Evolutionary conservation across 1,284 basidiomycete genomes (phyloP).

Genomic region (Sporisorium reilianum): DNA sequence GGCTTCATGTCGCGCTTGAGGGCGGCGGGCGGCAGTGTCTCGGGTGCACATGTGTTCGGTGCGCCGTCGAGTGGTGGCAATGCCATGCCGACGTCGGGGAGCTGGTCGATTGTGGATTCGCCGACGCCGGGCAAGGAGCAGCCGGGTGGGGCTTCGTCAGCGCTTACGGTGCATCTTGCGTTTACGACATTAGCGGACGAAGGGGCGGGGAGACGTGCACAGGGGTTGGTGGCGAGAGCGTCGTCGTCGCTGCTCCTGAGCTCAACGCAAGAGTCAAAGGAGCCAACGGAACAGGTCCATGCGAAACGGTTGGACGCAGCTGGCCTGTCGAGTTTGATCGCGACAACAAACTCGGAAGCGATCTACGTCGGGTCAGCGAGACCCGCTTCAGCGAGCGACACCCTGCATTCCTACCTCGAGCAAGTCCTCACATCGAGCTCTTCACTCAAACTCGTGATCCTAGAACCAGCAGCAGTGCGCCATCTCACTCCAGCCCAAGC

Average conservation of each 20-base stretch:
- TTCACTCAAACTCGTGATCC: slow-evolving; percentile 1
- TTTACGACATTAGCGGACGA: slow-evolving; percentile 18
- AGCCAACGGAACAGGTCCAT: slow-evolving; percentile 11
- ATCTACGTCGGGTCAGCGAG: slow-evolving; percentile 31
- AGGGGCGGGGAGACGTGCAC: slow-evolving; percentile 5
- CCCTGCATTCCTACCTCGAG: slow-evolving; percentile 8
- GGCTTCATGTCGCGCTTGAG: slow-evolving; percentile 44
- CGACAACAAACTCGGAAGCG: slow-evolving; percentile 11
- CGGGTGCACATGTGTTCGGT: slow-evolving; percentile 15
- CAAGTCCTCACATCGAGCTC: slow-evolving; percentile 3
- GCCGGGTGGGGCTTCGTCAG: not conserved
- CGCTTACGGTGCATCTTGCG: slow-evolving; percentile 15
- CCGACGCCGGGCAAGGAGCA: slow-evolving; percentile 26
- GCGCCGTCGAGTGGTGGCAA: slow-evolving; percentile 3
- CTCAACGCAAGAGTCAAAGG: not conserved
- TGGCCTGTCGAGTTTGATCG: not conserved
- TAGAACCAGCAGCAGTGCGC: slow-evolving; percentile 32
- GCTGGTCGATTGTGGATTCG: slow-evolving; percentile 34
- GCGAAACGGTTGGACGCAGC: slow-evolving; percentile 9
- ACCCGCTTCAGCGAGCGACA: not conserved
- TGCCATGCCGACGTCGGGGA: slow-evolving; percentile 27
- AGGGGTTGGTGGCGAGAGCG: slow-evolving; percentile 13
- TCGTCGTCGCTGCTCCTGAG: slow-evolving; percentile 3
- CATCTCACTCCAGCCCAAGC: slow-evolving; percentile 17
- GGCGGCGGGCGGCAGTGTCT: slow-evolving; percentile 22